phyloP scores from a whole-genome alignment of 1,139 yeast species.

The Geotrichum australiense region DNA sequence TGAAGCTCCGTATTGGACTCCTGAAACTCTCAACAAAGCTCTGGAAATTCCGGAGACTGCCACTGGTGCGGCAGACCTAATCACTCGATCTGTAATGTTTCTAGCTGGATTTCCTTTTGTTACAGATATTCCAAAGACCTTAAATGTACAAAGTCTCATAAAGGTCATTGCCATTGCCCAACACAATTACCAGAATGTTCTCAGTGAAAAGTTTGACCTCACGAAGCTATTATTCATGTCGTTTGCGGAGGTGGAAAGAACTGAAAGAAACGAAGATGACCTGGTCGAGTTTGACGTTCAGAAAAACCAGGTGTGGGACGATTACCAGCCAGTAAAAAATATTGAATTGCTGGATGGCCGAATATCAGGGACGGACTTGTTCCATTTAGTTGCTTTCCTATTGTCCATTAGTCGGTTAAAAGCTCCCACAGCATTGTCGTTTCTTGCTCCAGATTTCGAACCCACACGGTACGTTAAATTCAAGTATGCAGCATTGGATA shows the following conservation, averaged over 20 bases:
- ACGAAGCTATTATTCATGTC: constrained; percentile 38
- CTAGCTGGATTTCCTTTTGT: constrained; percentile 42
- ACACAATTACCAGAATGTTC: constrained; percentile 33
- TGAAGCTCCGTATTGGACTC: constrained; percentile 30
- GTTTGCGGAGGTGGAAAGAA: constrained; percentile 29
- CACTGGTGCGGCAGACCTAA: constrained; percentile 28
- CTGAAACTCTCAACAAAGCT: constrained; percentile 28
- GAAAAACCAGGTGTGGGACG: constrained; percentile 30
- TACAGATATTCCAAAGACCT: constrained; percentile 30
- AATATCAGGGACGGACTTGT: constrained; percentile 24
- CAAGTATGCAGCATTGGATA: constrained; percentile 18
- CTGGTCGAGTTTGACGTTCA: constrained; percentile 20
- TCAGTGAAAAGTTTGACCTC: constrained; percentile 34
- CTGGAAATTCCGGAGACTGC: constrained; percentile 27
- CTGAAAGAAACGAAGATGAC: constrained; percentile 21
- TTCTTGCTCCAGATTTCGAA: constrained; percentile 16
- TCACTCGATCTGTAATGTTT: constrained; percentile 34
- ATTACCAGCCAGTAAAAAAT: constrained; percentile 26
- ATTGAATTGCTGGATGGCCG: constrained; percentile 15
- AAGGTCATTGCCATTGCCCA: constrained; percentile 39
- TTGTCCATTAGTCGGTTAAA: constrained; percentile 24
- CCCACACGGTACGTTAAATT: constrained; percentile 15
- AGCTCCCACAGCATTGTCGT: constrained; percentile 15
- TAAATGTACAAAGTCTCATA: constrained; percentile 40
- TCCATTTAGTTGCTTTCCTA: constrained; percentile 25